Evolutionary conservation across 1,284 basidiomycete genomes (phyloP).

Genomic region (Hemileia vastatrix): DNA sequence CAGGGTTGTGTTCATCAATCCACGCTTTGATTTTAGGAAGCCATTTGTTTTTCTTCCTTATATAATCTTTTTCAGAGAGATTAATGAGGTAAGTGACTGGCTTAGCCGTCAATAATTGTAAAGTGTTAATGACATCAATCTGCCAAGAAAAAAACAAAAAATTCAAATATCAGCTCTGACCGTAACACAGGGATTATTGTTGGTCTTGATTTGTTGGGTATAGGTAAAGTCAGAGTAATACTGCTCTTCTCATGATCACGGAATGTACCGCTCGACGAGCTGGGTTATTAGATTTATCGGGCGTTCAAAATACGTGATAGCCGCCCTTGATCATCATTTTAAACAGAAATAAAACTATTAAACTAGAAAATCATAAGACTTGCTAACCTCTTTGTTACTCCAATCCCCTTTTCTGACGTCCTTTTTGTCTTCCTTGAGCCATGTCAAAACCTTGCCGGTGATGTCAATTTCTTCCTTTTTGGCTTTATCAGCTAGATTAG

Average conservation of each 20-base stretch:
- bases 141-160: slow-evolving; percentile 45
- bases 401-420: slow-evolving; percentile 92
- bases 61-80: slow-evolving; percentile 86
- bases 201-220: too few relatives aligned
- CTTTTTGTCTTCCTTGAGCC: slow-evolving; percentile 68
- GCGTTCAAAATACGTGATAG: slow-evolving; percentile 46
- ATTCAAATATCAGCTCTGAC: too few relatives aligned
- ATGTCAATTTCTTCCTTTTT: slow-evolving; percentile 90
- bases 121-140: slow-evolving; percentile 91
- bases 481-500: slow-evolving; percentile 82
- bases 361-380: slow-evolving; percentile 8
- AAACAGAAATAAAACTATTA: slow-evolving; percentile 19
- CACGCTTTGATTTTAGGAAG: slow-evolving; percentile 95
- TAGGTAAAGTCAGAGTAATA: slow-evolving; percentile 23
- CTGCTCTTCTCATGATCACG: slow-evolving; percentile 42
- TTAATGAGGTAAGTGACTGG: slow-evolving; percentile 98
- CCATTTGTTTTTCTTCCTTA: slow-evolving; percentile 99
- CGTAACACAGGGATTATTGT: neutral
- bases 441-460: slow-evolving; percentile 73
- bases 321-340: slow-evolving; percentile 66
- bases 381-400: slow-evolving; percentile 88
- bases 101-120: slow-evolving; percentile 88
- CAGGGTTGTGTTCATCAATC: slow-evolving; percentile 96
- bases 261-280: slow-evolving; percentile 59
- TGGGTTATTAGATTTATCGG: slow-evolving; percentile 58